Percentiles rank a stretch among this genome's conserved stretches.
Conservation (phyloP, 768 basidiomycete genomes). For the Daedaleopsis nitida region DNA sequence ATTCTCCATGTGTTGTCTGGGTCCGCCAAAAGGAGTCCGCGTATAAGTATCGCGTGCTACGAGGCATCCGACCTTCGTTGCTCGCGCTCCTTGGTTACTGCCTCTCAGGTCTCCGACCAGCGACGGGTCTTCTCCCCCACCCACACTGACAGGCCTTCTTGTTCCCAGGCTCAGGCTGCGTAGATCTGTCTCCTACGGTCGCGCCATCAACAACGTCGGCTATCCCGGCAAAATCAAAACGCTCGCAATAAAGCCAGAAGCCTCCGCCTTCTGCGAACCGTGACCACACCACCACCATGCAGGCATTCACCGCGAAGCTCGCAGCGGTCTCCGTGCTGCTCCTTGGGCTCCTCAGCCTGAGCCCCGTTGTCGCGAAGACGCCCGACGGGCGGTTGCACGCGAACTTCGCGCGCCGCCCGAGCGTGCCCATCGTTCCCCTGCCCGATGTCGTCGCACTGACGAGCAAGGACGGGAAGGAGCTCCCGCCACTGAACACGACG, state of each 20-base stretch:
- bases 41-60: background rate
- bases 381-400: constrained; percentile 27
- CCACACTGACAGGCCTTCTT: background rate
- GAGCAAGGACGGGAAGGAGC: constrained; percentile 27
- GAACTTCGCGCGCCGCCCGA: constrained; percentile 22
- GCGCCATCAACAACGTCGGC: background rate
- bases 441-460: constrained; percentile 22
- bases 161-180: background rate
- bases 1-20: background rate
- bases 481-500: constrained; percentile 35
- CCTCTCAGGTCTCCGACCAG: background rate
- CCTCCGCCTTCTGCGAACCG: background rate
- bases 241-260: background rate
- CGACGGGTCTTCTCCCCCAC: background rate
- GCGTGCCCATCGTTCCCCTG: constrained; percentile 20
- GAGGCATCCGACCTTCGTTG: background rate
- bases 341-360: background rate
- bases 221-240: background rate
- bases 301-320: background rate
- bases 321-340: constrained; percentile 8
- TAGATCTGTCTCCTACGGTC: too few relatives aligned
- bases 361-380: constrained; percentile 16
- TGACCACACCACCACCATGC: background rate
- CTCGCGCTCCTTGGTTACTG: background rate
- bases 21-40: background rate